Base-by-base conservation (phyloP, 2,329 filamentous ascomycete genomes). In the Berkeleyomyces rouxiae region DNA sequence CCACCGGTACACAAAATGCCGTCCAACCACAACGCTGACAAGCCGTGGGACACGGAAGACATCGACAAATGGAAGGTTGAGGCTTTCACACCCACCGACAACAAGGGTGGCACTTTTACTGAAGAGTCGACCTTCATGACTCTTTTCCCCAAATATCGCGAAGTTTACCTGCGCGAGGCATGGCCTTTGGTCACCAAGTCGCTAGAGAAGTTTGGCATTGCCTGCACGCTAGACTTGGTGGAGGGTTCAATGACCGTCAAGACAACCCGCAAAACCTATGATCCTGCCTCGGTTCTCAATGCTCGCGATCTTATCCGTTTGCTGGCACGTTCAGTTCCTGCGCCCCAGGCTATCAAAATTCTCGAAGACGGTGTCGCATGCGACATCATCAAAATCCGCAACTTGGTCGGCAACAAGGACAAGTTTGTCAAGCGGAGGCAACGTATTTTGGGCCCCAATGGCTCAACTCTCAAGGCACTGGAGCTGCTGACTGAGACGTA, bases 41-140 rank as follows among this genome's bases (percentile, higher is more conserved):
- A 96, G 74, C 88, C 90, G 62, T 95, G 91, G 91, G 91, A 96
- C 70, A 95, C 91, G 63, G 91, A 95, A 66, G 93, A 96, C 70
- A 89, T 97, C 67, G 92, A 97, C 76, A 95, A 96, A 74, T 97
- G 90, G 90, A 92, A 90, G 83, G 77, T 91, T 69, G 90, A 96
- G 46, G 76, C 84, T 37, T 97, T 97, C 76, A 92, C 84, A 49
- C 82, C 88, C 58, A 84, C 88, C 67, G 87, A 97, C 76, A 97
- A 97, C 74, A 75, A 77, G 40, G 89, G 82, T 62, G 93, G 93
- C 67, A 86, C 87, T 23, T 95, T 99, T 72, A 81, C 85, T 61
- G 92, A 99, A 74, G 93, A 97, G 76, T 96, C 90, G 1, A 90
- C 88, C 4, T 99, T 99, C 72, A 79, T 79, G 67, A 86, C 83